Percentiles rank a stretch among this genome's conserved stretches.
Evolutionary conservation across 192 early-diverging fungal genomes (phyloP).

Genomic region (Dispira simplex): DNA sequence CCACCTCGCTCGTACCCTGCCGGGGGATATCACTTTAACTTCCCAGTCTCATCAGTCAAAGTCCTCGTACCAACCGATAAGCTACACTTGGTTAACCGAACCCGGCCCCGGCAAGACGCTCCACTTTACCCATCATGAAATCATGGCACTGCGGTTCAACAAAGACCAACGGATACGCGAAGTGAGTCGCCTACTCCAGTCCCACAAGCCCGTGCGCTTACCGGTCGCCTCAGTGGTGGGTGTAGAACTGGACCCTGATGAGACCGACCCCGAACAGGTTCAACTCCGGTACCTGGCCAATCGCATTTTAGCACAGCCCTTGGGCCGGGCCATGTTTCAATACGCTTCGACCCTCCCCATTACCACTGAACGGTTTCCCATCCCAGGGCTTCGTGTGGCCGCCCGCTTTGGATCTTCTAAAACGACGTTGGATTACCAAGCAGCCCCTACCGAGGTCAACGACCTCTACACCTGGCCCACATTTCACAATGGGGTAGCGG

Average conservation of each 20-base stretch:
- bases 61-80: neutral
- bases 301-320: conserved; percentile 37
- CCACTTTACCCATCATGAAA: conserved; percentile 22
- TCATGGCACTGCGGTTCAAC: conserved; percentile 35
- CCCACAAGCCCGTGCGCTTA: conserved; percentile 18
- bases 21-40: neutral
- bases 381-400: conserved; percentile 35
- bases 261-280: conserved; percentile 29
- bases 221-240: conserved; percentile 12
- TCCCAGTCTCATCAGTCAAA: neutral
- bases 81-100: conserved; percentile 11
- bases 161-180: conserved; percentile 34
- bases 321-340: conserved; percentile 43
- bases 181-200: conserved; percentile 31
- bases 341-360: conserved; percentile 33
- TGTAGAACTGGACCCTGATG: conserved; percentile 22
- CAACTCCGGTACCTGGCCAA: conserved; percentile 20
- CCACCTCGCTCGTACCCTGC: neutral
- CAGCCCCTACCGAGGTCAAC: conserved; percentile 17
- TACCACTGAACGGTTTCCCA: conserved; percentile 31
- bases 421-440: conserved; percentile 33
- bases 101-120: neutral
- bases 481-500: conserved; percentile 71
- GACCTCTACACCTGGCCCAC: conserved; percentile 46
- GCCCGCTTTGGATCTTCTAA: conserved; percentile 42